phyloP scores from a whole-genome alignment of 495 filamentous ascomycete species.

The Cryomyces minteri region DNA sequence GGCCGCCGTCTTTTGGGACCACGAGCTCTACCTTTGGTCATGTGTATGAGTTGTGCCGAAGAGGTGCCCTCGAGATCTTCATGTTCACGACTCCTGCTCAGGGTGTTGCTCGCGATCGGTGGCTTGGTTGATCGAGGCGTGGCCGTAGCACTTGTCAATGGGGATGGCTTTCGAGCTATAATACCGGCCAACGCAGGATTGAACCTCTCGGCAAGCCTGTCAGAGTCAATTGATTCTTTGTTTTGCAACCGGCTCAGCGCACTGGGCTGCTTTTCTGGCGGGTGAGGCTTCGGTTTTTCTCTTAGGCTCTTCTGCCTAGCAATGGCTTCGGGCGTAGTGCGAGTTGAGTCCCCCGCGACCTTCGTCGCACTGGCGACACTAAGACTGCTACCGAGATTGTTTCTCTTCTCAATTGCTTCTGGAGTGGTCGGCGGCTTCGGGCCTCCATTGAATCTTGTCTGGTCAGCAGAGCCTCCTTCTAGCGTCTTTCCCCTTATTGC shows the following conservation, averaged over 20 bases:
- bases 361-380: slow-evolving; percentile 22
- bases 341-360: slow-evolving; percentile 8
- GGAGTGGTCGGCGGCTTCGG: slow-evolving; percentile 31
- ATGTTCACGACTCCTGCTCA: not conserved
- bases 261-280: slow-evolving; percentile 3
- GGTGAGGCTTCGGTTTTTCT: slow-evolving; percentile 10
- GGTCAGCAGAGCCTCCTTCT: slow-evolving; percentile 21
- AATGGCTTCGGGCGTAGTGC: slow-evolving; percentile 18
- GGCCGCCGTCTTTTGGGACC: slow-evolving; percentile 83
- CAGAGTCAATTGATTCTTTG: slow-evolving; percentile 5
- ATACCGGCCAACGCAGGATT: slow-evolving; percentile 72
- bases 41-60: slow-evolving; percentile 53
- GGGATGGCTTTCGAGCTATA: slow-evolving; percentile 54
- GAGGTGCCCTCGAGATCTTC: slow-evolving; percentile 8
- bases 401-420: slow-evolving; percentile 51
- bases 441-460: slow-evolving; percentile 17
- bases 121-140: not conserved
- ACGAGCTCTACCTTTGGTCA: slow-evolving; percentile 74
- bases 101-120: not conserved
- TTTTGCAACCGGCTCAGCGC: not conserved
- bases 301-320: slow-evolving; percentile 14
- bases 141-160: not conserved
- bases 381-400: slow-evolving; percentile 34
- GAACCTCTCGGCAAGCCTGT: slow-evolving; percentile 58
- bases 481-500: slow-evolving; percentile 37